Evolutionary conservation across 179 eudicot species (phyloP), one percentile per base, ranked within the genome.

Genomic region (Monotropa hypopitys): DNA sequence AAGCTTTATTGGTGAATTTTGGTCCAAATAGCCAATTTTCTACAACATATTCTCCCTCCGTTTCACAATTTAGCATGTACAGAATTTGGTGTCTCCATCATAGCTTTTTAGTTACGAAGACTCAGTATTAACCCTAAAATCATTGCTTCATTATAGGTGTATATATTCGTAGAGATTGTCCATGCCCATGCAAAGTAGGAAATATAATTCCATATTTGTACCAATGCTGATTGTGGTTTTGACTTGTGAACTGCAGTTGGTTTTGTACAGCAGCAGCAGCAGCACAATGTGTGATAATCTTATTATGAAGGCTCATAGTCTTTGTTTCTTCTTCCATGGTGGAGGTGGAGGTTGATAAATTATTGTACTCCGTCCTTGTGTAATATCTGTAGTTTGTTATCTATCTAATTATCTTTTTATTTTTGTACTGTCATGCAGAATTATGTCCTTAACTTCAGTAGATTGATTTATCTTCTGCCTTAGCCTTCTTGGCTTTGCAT

Each of bases 181-280:
- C 13, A 28, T 46, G 47, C 53, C 32, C 10, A 32, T 0, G 42
- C 16, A 15, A 16, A 63, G 6, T 63, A 16, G 0, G 21, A 33
- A 61, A 32, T 15, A 32, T 30, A 32, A 62, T 23, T 45, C n/a
- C 32, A 43, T 33, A 33, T 13, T 43, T 4, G 10, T 10, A 70
- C n/a, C 73, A 3, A 33, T 33, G 57, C 76, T 73, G 32, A 73
- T 53, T 73, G n/a, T 12, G 21, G 49, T n/a, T 70, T 75, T 1
- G 61, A 33, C 46, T 46, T 47, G 26, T 76, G 30, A 68, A 74
- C 53, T 69, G 82, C 79, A 75, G 82, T 30, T 66, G 72, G 73
- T 6, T 68, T 46, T 69, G 82, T 80, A 75, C 79, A 80, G 79
- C 42, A 12, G 76, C 57, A 49, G n/a, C 54, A 49, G 40, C 43